Conservation (phyloP, 2,329 filamentous ascomycete genomes). For the Cadophora sp. region DNA sequence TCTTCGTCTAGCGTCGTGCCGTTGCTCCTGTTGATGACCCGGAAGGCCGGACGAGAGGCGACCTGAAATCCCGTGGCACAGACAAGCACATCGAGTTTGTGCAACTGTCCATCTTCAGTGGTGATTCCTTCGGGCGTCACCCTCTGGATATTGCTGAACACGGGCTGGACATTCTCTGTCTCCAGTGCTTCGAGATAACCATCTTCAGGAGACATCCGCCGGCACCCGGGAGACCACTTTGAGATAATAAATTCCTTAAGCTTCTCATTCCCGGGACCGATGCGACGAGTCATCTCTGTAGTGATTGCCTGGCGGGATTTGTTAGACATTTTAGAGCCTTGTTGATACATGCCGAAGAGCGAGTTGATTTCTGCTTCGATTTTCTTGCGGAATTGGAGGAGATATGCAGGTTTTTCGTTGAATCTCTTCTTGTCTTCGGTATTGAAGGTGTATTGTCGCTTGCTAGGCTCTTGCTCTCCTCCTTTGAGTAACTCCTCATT, state of each 20-base stretch:
- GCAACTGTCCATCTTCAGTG: slow-evolving; percentile 48
- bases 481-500: slow-evolving; percentile 22
- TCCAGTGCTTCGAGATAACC: slow-evolving; percentile 53
- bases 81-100: slow-evolving; percentile 47
- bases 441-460: slow-evolving; percentile 51
- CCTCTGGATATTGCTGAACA: slow-evolving; percentile 41
- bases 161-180: slow-evolving; percentile 53
- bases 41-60: slow-evolving; percentile 41
- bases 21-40: background rate
- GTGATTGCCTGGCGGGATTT: slow-evolving; percentile 49
- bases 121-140: slow-evolving; percentile 54
- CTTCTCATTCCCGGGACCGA: slow-evolving; percentile 51
- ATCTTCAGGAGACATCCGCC: slow-evolving; percentile 50
- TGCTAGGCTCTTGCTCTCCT: slow-evolving; percentile 44
- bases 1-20: background rate
- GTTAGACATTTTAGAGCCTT: slow-evolving; percentile 51
- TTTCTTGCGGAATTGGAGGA: slow-evolving; percentile 51
- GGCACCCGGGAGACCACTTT: slow-evolving; percentile 52
- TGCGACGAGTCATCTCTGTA: slow-evolving; percentile 51
- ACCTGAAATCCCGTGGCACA: slow-evolving; percentile 47
- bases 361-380: slow-evolving; percentile 53
- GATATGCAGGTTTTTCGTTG: slow-evolving; percentile 49
- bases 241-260: slow-evolving; percentile 52
- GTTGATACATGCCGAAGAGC: slow-evolving; percentile 51
- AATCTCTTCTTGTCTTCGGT: slow-evolving; percentile 50